Evolutionary conservation across 331 rosid genomes (phyloP), one percentile per base, ranked within the genome.

Genomic region (Pyrus hybrid): DNA sequence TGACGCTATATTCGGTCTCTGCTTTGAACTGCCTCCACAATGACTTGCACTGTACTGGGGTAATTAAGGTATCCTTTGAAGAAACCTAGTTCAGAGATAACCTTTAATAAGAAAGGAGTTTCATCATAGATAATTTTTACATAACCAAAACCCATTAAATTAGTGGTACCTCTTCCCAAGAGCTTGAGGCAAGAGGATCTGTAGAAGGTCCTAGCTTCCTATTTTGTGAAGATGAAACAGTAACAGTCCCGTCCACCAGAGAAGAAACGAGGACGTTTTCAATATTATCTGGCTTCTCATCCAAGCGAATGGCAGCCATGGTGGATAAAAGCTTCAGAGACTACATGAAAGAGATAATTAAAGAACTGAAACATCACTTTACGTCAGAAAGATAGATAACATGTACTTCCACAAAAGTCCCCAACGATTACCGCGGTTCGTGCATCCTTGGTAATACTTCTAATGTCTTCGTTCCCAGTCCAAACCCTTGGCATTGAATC

Each of bases 401-500:
- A 20, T 47, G 63, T 77, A 70, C 53, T 21, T 41, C 32, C 29
- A 65, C 4, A 69, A n/a, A 47, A 54, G 8, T 60, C 21, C 14
- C 43, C 53, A 57, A 3, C 18, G 33, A 68, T 62, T 91, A 94
- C 98, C 82, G 85, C 90, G 51, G 93, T 68, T 37, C 90, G 90
- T 2, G 96, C 97, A 62, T 83, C 89, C 85, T 67, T 94, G 41
- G 97, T 91, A 47, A 94, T 94, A 26, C 87, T 80, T 83, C 81
- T 86, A 74, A 94, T 86, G 85, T 94, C 96, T 81, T 94, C 98
- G 13, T 83, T 90, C 77, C 92, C 95, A 47, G 96, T 90, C 98
- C 98, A 94, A 77, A 91, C 75, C 81, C 98, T 86, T 22, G 98
- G 98, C 77, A 94, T 80, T 13, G 96, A 91, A 83, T 91, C 97